Evolutionary conservation across 208 protist species (phyloP).

Genomic region (Porcisia deanei): DNA sequence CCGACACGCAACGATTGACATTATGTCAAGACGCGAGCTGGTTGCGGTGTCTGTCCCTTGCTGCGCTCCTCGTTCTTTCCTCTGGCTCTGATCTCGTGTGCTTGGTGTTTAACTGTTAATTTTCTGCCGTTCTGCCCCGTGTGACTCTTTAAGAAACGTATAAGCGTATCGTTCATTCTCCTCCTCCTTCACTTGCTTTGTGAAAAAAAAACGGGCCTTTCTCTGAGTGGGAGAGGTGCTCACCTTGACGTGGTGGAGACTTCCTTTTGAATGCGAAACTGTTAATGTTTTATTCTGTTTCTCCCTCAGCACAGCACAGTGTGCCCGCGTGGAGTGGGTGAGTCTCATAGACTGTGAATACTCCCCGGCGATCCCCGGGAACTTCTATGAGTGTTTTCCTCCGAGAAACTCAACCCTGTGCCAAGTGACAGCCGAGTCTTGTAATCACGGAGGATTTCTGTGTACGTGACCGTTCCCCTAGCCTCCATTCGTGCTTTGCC

Average conservation of each 20-base stretch:
- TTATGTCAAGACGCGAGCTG: background rate
- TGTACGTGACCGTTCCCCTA: too few species aligned
- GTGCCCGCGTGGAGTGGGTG: background rate
- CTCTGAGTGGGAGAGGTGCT: background rate
- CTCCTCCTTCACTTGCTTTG: background rate
- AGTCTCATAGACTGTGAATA: background rate
- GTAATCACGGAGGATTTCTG: too few species aligned
- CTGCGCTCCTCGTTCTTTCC: background rate
- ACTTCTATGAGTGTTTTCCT: background rate
- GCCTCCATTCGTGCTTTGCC: too few species aligned
- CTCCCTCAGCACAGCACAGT: background rate
- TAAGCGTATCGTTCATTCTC: background rate
- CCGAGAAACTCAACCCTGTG: background rate
- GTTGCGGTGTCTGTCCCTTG: background rate
- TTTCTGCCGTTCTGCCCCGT: background rate
- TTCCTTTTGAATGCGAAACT: background rate
- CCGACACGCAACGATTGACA: background rate
- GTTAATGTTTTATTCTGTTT: background rate
- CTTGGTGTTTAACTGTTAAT: background rate
- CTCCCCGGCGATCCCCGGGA: background rate
- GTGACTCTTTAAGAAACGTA: background rate
- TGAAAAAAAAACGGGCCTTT: background rate
- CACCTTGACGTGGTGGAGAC: too few species aligned
- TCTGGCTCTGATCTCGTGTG: background rate
- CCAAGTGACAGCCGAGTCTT: background rate